Evolutionary conservation across 1,284 basidiomycete genomes (phyloP), one percentile per base, ranked within the genome.

Genomic region (Takashimella tepidaria): DNA sequence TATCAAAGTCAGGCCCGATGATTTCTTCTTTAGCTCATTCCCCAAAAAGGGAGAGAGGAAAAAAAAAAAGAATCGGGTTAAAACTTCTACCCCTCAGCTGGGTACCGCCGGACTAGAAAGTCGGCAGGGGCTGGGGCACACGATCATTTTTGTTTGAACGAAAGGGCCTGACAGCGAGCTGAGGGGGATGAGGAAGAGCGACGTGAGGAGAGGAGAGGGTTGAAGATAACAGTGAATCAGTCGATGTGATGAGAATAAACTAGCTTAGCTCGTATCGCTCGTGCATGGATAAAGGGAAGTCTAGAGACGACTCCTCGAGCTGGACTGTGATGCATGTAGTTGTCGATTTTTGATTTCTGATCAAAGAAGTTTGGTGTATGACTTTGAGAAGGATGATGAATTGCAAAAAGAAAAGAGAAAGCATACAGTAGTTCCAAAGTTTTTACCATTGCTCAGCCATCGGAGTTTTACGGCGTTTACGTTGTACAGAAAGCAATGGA

Each of bases 1-100:
- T 70, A 65, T 71, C 69, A 71, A 71, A 61, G 69, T 64, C 63
- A 61, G 62, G 27, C 20, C 19, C 22, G 49, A n/a, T 40, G 13
- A 26, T 19, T 20, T 41, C 31, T 24, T 20, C 44, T 16, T n/a
- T n/a, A n/a, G n/a, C n/a, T n/a, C n/a, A 43, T 41, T 25, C 22
- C 49, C 23, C 50, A 21, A 50, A 40, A 41, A n/a, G 16, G 13
- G 20, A 47, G 10, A 25, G 16, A 44, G n/a, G 23, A 41, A 46
- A 19, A 31, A 27, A 19, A 46, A 19, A 31, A 27, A 19, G 20
- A 40, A 25, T 40, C n/a, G 37, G 40, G 44, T 31, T 56, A 42
- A 22, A 61, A 50, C 21, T 20, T 65, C 48, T 68, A 26, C 59
- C 64, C 64, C 62, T 60, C 63, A 59, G 54, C 60, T 55, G 57